These are phyloP conservation scores for Trypanosoma caninum DNA, from an alignment of 208 protist genomes.

Conservation along the genomic window DNA sequence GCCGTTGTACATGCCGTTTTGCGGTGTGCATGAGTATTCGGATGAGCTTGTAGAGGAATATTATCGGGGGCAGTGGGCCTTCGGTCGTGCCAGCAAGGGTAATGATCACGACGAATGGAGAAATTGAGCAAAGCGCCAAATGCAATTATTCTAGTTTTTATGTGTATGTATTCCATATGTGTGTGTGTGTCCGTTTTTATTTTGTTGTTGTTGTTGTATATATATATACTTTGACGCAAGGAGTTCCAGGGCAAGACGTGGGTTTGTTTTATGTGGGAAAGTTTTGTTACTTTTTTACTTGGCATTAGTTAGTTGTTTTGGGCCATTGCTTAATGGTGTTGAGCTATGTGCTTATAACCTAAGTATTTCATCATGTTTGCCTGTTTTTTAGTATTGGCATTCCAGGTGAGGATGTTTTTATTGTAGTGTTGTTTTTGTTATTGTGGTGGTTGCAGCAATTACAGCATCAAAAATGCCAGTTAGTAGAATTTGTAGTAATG, in stretches of 20 bases:
- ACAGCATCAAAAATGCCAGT: no score
- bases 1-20: conserved; percentile 86
- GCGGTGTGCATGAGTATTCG: conserved; percentile 81
- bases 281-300: no score
- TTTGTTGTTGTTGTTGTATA: background rate
- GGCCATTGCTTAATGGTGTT: no score
- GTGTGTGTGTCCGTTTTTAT: conserved; percentile 1
- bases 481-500: no score
- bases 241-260: background rate
- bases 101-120: conserved; percentile 90
- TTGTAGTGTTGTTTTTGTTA: no score
- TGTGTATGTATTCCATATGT: conserved; percentile 8
- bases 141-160: background rate
- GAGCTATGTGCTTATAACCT: no score
- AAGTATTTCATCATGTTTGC: no score
- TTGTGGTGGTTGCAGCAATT: no score
- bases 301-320: no score
- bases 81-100: conserved; percentile 78
- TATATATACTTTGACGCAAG: no score
- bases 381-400: no score
- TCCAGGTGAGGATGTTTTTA: no score
- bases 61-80: conserved; percentile 88
- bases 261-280: background rate
- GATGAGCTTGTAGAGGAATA: conserved; percentile 91
- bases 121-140: conserved; percentile 36